These are phyloP conservation scores for Silene coronaria DNA, from an alignment of 179 eudicot genomes.

Conservation along the genomic window DNA sequence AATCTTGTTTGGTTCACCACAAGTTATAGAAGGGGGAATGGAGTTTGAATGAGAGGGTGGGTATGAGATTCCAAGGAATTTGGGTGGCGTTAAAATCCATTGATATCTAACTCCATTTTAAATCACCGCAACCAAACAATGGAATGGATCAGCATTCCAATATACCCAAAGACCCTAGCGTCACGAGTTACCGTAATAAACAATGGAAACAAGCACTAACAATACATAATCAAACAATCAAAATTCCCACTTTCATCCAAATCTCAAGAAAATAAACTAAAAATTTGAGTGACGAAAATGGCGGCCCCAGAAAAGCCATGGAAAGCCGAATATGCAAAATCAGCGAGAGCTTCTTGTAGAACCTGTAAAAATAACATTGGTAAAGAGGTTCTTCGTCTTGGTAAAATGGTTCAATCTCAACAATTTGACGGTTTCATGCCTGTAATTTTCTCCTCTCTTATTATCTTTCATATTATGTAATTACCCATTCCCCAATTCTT, in stretches of 20 bases:
- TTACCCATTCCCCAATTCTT: not conserved
- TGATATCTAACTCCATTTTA: too few relatives aligned
- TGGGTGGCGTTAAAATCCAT: too few relatives aligned
- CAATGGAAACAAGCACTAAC: not conserved
- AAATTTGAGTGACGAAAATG: constrained; percentile 32
- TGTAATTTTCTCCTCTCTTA: constrained; percentile 33
- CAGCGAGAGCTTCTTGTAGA: constrained; percentile 74
- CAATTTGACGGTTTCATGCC: constrained; percentile 99
- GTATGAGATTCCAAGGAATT: too few relatives aligned
- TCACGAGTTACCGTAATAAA: too few relatives aligned
- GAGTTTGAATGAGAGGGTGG: too few relatives aligned
- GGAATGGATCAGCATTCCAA: too few relatives aligned
- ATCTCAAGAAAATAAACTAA: constrained; percentile 6
- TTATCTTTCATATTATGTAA: not conserved
- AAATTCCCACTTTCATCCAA: not conserved
- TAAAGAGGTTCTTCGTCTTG: constrained; percentile 75
- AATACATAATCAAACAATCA: not conserved
- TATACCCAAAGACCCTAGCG: too few relatives aligned
- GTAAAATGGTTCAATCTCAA: constrained; percentile 91
- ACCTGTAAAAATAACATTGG: constrained; percentile 64
- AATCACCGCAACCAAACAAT: too few relatives aligned
- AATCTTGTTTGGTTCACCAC: too few relatives aligned
- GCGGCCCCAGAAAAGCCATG: constrained; percentile 87
- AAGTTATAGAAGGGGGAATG: too few relatives aligned
- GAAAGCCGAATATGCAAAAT: constrained; percentile 96